Base-by-base conservation (phyloP, 805 yeast species). In the Teunomyces pallodes region DNA sequence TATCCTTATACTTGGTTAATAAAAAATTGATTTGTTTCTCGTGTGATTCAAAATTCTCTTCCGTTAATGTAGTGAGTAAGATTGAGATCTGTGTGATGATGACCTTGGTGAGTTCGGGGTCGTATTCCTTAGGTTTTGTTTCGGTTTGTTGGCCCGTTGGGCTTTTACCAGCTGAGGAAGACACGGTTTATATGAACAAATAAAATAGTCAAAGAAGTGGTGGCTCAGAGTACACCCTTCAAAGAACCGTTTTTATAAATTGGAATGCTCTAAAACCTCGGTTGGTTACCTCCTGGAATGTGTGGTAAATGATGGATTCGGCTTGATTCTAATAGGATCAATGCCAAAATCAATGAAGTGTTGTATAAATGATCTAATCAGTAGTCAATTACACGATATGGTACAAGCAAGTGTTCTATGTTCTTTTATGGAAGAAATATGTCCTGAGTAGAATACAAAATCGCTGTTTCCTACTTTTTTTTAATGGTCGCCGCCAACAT, bases 61-160 rank as follows among this genome's bases (percentile, higher is more conserved):
- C 64, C 29, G 70, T 61, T 51, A 76, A 64, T 17, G 79, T 74
- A 33, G 79, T 67, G 43, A 77, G 66, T 43, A 83, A 65, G 43
- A 83, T 70, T 14, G 79, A 71, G 36, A 84, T 59, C 63, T 84
- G 89, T 31, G 82, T 76, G 49, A 75, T 59, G 40, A 76, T 64
- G 45, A 79, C 70, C 51, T 65, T 66, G 49, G 62, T 60, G 48
- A 69, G 54, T 55, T 70, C 74, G 29, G 65, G 56, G 48, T 54
- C 54, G 38, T 54, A 48, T 35, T 32, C 26, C 26, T 36, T 32
- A 35, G 42, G 45, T 24, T 46, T 40, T 33, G 30, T 38, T 35
- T 45, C n/a, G 20, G 20, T 10, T 35, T 36, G 42, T 17, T 24
- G 47, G 41, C 41, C 36, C 48, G 9, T 10, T 30, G 45, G 45